phyloP scores from a whole-genome alignment of 2,329 filamentous ascomycete genomes.

The Xylaria arbuscula region DNA sequence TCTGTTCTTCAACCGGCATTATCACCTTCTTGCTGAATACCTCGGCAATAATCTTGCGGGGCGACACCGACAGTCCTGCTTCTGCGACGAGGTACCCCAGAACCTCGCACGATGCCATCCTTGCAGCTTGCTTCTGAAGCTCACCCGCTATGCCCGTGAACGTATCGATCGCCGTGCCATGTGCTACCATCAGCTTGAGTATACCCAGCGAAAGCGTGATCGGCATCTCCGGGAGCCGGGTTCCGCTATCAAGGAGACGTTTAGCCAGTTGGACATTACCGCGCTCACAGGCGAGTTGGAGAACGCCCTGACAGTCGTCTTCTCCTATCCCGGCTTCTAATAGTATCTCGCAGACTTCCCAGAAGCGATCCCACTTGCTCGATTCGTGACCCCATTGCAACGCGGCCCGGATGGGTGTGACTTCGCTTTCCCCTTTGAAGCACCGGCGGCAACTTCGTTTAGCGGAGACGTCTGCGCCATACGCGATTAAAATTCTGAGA shows the following conservation, averaged over 20 bases:
- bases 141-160: not conserved
- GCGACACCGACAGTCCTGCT: not conserved
- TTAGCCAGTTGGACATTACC: not conserved
- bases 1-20: not conserved
- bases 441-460: not conserved
- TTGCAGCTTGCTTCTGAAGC: not conserved
- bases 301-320: not conserved
- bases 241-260: not conserved
- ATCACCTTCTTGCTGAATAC: not conserved
- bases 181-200: not conserved
- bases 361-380: not conserved
- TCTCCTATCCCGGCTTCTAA: not conserved
- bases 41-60: not conserved
- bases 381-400: not conserved
- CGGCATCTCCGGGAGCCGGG: not conserved
- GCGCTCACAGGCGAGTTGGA: not conserved
- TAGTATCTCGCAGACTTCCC: not conserved
- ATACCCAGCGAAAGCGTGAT: not conserved
- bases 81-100: not conserved
- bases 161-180: constrained; percentile 2
- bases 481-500: not conserved
- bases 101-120: not conserved
- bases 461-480: not conserved
- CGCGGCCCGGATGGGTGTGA: not conserved
- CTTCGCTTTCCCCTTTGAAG: not conserved